Evolutionary conservation across 208 protist genomes (phyloP).

Genomic region (Trypanosomatidae sp.): DNA sequence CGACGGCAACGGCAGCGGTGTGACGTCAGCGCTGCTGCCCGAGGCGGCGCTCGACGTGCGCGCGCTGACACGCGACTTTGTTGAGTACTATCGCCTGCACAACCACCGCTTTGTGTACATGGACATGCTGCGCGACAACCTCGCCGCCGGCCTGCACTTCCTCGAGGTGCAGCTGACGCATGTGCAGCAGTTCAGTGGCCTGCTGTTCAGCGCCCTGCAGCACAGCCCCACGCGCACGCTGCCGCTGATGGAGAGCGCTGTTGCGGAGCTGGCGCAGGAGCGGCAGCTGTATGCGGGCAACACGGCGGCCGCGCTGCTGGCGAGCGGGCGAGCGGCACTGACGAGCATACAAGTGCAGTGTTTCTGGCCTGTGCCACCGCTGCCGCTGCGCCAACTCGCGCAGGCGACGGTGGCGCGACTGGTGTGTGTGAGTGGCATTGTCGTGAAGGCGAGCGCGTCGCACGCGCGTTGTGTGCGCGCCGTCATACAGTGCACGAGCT

Average conservation of each 20-base stretch:
- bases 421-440: conserved; percentile 82
- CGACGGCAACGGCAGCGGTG: conserved; percentile 5
- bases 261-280: conserved; percentile 66
- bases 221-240: conserved; percentile 50
- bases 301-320: conserved; percentile 1
- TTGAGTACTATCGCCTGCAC: conserved; percentile 63
- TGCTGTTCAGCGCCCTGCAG: conserved; percentile 57
- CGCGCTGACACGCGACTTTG: conserved; percentile 63
- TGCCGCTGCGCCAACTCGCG: conserved; percentile 65
- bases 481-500: conserved; percentile 86
- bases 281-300: conserved; percentile 48
- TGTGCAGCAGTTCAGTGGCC: conserved; percentile 70
- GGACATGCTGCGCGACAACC: conserved; percentile 69
- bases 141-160: conserved; percentile 70
- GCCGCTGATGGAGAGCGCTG: conserved; percentile 73
- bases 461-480: conserved; percentile 73
- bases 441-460: conserved; percentile 73
- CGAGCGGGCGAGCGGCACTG: too few relatives aligned
- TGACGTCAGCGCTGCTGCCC: conserved; percentile 1
- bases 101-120: conserved; percentile 78
- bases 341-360: conserved; percentile 84
- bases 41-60: conserved; percentile 29
- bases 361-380: conserved; percentile 72
- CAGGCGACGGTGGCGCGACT: conserved; percentile 66
- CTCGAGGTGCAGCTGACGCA: conserved; percentile 81